Base-by-base conservation (phyloP, 2,329 filamentous ascomycete genomes). In the Fusarium palustre region DNA sequence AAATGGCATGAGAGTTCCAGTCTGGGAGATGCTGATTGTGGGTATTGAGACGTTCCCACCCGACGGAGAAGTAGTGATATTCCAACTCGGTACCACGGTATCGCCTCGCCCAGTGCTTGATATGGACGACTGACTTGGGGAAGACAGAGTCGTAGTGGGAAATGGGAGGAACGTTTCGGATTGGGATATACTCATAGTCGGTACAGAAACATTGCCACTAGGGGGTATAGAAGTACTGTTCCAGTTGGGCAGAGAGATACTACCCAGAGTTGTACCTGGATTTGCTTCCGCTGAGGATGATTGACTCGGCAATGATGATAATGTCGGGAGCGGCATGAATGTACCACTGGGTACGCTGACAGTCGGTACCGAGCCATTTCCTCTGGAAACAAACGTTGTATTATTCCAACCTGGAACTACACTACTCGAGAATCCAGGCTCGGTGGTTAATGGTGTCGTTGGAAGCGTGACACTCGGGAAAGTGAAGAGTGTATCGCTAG, bases 341-440 rank as follows among this genome's bases (percentile, higher is more conserved):
- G 65, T 66, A 1, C 55, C 50, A 31, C 55, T 41, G 0, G 66
- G 33, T 15, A 48, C 25, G 24, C 66, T 50, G n/a, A 56, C 3
- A 13, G 46, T 61, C 7, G 63, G 52, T 11, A 57, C 31, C 9
- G 53, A 61, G 24, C 3, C 5, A 5, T 49, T 66, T 2, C 33
- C 30, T 16, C 36, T 53, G 3, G 59, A 41, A 12, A 30, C 9
- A 9, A 48, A 54, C 4, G 24, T 49, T 8, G 63, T 60, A 18
- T 9, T n/a, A 55, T 66, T 66, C 61, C 47, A 49, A 16, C 54
- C 34, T 18, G 60, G 38, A 18, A 36, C 28, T 3, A 41, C 11
- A 47, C 53, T 65, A 2, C 41, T 36, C 1, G 56, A 61, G 2
- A 15, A 10, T 7, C 4, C 18, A 13, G 52, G 25, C 11, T n/a